Evolutionary conservation across 2,329 filamentous ascomycete genomes (phyloP).

Genomic region (Ophiostoma triangulosporum): DNA sequence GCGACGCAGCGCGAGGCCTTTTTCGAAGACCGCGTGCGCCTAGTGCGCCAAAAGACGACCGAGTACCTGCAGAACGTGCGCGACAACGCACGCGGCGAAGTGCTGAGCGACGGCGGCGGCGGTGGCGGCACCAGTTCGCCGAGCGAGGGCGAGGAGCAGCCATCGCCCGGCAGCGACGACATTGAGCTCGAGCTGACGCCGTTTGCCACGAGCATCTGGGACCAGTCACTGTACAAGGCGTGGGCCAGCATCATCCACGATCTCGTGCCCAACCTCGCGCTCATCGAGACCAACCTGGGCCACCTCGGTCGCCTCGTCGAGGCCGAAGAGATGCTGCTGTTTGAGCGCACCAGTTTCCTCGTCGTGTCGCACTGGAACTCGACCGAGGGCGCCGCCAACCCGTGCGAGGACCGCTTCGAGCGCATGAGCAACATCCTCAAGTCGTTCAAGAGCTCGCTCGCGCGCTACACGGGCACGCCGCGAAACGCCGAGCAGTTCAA

Average conservation of each 20-base stretch:
- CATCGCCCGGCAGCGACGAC: conserved; percentile 11
- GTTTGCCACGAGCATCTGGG: conserved; percentile 96
- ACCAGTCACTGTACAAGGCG: conserved; percentile 93
- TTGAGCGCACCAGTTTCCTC: conserved; percentile 90
- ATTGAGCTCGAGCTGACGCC: conserved; percentile 58
- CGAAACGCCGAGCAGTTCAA: conserved; percentile 70
- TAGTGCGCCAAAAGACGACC: conserved; percentile 61
- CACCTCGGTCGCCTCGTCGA: conserved; percentile 75
- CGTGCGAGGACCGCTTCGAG: conserved; percentile 86
- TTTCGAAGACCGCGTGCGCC: conserved; percentile 68
- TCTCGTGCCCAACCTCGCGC: conserved; percentile 80
- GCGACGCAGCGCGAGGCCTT: conserved; percentile 63
- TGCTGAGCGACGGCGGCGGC: neutral
- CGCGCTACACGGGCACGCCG: conserved; percentile 66
- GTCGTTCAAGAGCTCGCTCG: conserved; percentile 81
- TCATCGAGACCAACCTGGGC: conserved; percentile 76
- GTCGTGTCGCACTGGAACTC: conserved; percentile 89
- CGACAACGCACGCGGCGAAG: conserved; percentile 17
- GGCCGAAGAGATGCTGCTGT: conserved; percentile 85
- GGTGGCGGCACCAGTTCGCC: neutral
- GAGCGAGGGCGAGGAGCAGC: conserved; percentile 15
- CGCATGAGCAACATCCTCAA: conserved; percentile 94
- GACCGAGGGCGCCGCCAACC: conserved; percentile 61
- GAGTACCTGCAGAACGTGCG: conserved; percentile 34
- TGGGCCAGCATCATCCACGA: conserved; percentile 98